A percentile compares a stretch with the other conserved stretches of the same genome.
Conservation (phyloP, 2,329 filamentous ascomycete genomes). For the Tolypocladium endophyticum region DNA sequence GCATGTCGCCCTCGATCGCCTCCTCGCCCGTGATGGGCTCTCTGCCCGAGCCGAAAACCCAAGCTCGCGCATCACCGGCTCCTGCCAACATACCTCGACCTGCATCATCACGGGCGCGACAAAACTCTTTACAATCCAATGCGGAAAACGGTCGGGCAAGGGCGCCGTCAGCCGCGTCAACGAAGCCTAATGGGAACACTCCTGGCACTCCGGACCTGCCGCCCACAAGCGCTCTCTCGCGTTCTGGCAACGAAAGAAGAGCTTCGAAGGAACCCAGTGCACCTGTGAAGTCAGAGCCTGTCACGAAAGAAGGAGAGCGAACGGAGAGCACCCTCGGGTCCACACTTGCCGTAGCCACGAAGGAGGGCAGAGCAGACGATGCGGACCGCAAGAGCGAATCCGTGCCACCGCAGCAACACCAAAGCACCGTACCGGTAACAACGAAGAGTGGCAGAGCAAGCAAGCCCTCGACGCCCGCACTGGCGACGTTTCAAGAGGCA, state of each 20-base stretch:
- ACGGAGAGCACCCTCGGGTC: slow-evolving; percentile 14
- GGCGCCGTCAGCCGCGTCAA: slow-evolving; percentile 50
- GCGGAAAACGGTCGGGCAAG: slow-evolving; percentile 43
- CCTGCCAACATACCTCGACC: slow-evolving; percentile 48
- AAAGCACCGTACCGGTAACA: slow-evolving; percentile 36
- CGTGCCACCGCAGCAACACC: slow-evolving; percentile 26
- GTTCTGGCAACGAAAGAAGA: slow-evolving; percentile 34
- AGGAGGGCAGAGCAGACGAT: slow-evolving; percentile 30
- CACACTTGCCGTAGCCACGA: slow-evolving; percentile 18
- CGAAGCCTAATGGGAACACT: slow-evolving; percentile 45
- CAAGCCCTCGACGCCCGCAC: slow-evolving; percentile 54
- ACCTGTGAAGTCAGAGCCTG: slow-evolving; percentile 18
- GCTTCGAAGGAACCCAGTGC: slow-evolving; percentile 34
- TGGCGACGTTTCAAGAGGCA: slow-evolving; percentile 49
- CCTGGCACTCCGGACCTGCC: slow-evolving; percentile 25
- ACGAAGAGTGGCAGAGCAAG: slow-evolving; percentile 57
- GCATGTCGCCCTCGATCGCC: slow-evolving; percentile 58
- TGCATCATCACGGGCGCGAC: slow-evolving; percentile 59
- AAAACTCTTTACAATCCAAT: slow-evolving; percentile 58
- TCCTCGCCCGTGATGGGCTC: slow-evolving; percentile 64
- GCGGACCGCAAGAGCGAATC: slow-evolving; percentile 32
- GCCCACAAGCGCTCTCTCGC: slow-evolving; percentile 16
- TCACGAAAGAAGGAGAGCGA: slow-evolving; percentile 22
- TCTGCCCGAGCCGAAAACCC: slow-evolving; percentile 51
- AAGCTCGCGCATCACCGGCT: slow-evolving; percentile 46